Conservation (phyloP, 2,329 filamentous ascomycete genomes). For the Fusarium oxysporum region DNA sequence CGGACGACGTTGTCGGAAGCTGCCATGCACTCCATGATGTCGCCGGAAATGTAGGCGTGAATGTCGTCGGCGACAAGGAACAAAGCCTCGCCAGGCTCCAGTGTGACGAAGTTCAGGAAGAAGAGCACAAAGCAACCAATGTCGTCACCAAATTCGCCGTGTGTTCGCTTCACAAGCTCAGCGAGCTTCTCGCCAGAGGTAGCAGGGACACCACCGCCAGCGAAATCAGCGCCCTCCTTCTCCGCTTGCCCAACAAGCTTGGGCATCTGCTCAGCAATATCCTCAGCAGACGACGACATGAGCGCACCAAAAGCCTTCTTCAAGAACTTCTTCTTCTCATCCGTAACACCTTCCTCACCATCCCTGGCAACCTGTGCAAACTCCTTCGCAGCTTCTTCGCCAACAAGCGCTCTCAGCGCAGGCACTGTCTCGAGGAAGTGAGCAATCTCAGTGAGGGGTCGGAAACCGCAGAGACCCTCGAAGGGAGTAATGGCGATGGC, state of each 20-base stretch:
- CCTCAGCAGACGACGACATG: slow-evolving; percentile 80
- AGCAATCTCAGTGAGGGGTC: slow-evolving; percentile 85
- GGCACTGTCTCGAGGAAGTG: slow-evolving; percentile 77
- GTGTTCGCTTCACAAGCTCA: slow-evolving; percentile 79
- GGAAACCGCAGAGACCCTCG: slow-evolving; percentile 95
- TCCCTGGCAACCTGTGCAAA: slow-evolving; percentile 65
- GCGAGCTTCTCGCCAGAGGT: slow-evolving; percentile 77
- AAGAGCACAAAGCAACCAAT: slow-evolving; percentile 96
- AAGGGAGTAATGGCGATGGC: slow-evolving; percentile 97
- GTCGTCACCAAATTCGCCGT: slow-evolving; percentile 87
- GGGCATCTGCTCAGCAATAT: slow-evolving; percentile 65
- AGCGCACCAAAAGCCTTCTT: slow-evolving; percentile 80
- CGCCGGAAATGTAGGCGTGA: slow-evolving; percentile 91
- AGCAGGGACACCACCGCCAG: slow-evolving; percentile 75
- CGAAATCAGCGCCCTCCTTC: slow-evolving; percentile 77
- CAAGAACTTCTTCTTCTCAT: slow-evolving; percentile 81
- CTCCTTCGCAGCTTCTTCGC: slow-evolving; percentile 68
- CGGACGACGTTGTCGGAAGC: slow-evolving; percentile 98
- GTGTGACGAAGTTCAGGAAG: slow-evolving; percentile 94
- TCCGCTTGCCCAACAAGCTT: slow-evolving; percentile 78
- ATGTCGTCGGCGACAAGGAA: slow-evolving; percentile 98
- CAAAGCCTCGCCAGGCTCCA: slow-evolving; percentile 90
- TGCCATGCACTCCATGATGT: slow-evolving; percentile 99
- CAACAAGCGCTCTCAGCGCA: slow-evolving; percentile 74
- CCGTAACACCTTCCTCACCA: slow-evolving; percentile 54